phyloP scores from a whole-genome alignment of 345 rosid genomes.

The Salix dunnii region DNA sequence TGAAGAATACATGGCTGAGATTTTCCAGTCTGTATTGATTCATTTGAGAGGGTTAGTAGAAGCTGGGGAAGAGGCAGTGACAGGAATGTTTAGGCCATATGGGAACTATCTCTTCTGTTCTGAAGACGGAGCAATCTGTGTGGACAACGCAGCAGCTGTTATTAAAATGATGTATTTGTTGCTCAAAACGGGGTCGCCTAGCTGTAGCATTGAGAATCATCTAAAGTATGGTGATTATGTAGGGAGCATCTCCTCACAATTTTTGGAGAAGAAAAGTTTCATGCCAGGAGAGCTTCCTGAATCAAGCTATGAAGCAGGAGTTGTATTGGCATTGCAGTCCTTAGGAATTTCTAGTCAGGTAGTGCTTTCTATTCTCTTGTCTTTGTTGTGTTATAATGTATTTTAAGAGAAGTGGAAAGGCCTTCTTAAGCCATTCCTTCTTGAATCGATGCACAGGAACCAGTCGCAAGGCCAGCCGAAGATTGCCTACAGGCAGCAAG shows the following conservation, averaged over 20 bases:
- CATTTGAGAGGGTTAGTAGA: slow-evolving; percentile 1
- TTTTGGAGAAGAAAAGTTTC: slow-evolving; percentile 41
- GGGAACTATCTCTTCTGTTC: slow-evolving; percentile 71
- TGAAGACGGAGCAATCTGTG: slow-evolving; percentile 66
- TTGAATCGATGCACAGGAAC: slow-evolving; percentile 23
- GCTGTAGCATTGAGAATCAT: slow-evolving; percentile 49
- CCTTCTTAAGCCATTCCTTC: background rate
- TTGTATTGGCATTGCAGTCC: slow-evolving; percentile 62
- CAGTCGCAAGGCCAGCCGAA: slow-evolving; percentile 25
- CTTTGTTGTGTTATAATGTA: background rate
- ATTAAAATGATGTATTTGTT: slow-evolving; percentile 52
- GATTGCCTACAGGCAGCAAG: slow-evolving; percentile 47
- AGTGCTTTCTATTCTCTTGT: background rate
- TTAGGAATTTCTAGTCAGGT: slow-evolving; percentile 48
- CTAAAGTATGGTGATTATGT: slow-evolving; percentile 53
- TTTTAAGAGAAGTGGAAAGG: background rate
- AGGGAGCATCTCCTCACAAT: slow-evolving; percentile 32
- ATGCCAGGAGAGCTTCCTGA: slow-evolving; percentile 31
- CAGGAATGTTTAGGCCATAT: slow-evolving; percentile 51
- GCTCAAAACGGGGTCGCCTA: slow-evolving; percentile 29
- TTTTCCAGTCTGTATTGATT: slow-evolving; percentile 26
- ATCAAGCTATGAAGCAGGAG: slow-evolving; percentile 61
- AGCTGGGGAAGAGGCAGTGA: slow-evolving; percentile 3
- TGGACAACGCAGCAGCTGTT: slow-evolving; percentile 56
- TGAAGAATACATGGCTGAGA: slow-evolving; percentile 15